Evolutionary conservation across 305 asterid species (phyloP), one percentile per base, ranked within the genome.

Genomic region (Lippia alba): DNA sequence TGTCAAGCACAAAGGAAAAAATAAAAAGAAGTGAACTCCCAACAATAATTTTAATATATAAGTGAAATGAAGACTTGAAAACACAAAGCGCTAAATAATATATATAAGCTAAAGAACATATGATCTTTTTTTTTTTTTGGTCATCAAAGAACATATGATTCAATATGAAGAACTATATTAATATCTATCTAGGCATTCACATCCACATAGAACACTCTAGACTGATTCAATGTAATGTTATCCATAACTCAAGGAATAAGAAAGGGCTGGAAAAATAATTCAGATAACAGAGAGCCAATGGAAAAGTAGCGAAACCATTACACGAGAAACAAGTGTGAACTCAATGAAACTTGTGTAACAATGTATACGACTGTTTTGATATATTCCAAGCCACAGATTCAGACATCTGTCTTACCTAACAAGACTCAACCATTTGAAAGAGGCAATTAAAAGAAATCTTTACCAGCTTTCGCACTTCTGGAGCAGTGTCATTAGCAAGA

Each of bases 381-480:
- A 53, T 24, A 64, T 45, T 36, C 6, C 32, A 32, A 45, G 59
- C 30, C 20, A 58, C 65, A 61, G 61, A 58, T 20, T 58, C 39
- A 67, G 32, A 39, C 19, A 56, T 20, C 8, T 10, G 54, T 50
- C 51, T 58, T 7, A 5, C 6, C 4, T 36, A 36, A 4, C 19
- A 14, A 64, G 4, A 30, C 58, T 40, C 45, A 19, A 69, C 32
- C 32, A 56, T 70, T 30, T 61, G 19, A 71, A 34, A 56, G 55
- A 45, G 10, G 55, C 7, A 68, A 63, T 20, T 14, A 19, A 39
- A 39, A 57, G 48, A 65, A 68, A n/a, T 56, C 18, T 91, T 87
- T 79, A 93, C 98, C 98, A 93, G 83, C 88, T 89, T 93, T 82
- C 96, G 94, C 74, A 93, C 94, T 70, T 91, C 96, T 18, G 96